phyloP scores from a whole-genome alignment of 1,284 basidiomycete species.

The Termitomyces sp. region DNA sequence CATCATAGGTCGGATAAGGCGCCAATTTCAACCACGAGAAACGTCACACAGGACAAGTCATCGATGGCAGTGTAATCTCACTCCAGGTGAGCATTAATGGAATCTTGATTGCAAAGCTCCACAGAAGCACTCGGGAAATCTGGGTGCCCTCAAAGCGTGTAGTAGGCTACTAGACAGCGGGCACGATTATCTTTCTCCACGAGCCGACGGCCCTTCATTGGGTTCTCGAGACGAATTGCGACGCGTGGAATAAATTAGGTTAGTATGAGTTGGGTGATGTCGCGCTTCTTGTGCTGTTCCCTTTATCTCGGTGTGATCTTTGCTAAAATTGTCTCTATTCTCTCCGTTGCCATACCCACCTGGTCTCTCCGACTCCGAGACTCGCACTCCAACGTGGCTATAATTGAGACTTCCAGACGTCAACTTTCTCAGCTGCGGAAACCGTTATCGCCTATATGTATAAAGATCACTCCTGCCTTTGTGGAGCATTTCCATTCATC shows the following conservation, averaged over 20 bases:
- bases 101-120: too few relatives aligned
- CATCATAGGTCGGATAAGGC: too few relatives aligned
- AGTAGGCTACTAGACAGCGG: too few relatives aligned
- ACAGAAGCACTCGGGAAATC: too few relatives aligned
- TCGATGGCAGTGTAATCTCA: too few relatives aligned
- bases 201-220: too few relatives aligned
- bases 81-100: too few relatives aligned
- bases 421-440: constrained; percentile 11
- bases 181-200: too few relatives aligned
- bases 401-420: constrained; percentile 4
- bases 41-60: too few relatives aligned
- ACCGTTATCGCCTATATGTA: constrained; percentile 5
- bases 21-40: too few relatives aligned
- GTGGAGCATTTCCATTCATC: not conserved
- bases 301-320: constrained; percentile 1
- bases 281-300: constrained; percentile 1
- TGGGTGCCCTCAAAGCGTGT: too few relatives aligned
- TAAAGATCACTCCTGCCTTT: constrained; percentile 1
- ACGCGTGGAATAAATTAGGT: not conserved
- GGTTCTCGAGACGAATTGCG: not conserved
- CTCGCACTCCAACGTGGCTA: constrained; percentile 13
- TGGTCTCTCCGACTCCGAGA: constrained; percentile 14
- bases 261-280: too few relatives aligned
- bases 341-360: constrained; percentile 4
- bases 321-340: constrained; percentile 9